These are phyloP conservation scores for Straminergon stramineum DNA, from an alignment of 225 moss, liverwort and hornwort genomes.

Conservation along the genomic window DNA sequence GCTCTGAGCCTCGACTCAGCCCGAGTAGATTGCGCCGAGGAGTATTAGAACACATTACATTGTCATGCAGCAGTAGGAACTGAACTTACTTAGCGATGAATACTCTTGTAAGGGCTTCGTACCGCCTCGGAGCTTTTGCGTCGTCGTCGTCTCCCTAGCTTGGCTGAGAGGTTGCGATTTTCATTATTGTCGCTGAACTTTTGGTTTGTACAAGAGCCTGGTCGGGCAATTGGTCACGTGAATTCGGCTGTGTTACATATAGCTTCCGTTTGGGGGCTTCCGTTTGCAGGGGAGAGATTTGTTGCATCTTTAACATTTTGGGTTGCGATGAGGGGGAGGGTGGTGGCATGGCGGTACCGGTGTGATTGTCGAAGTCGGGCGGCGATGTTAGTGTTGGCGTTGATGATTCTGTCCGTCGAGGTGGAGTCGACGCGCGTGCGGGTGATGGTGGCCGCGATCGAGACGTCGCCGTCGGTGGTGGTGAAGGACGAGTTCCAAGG, in stretches of 20 bases:
- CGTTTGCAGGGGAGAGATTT: background rate
- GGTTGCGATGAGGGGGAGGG: background rate
- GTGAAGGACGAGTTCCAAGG: background rate
- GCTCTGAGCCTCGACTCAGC: background rate
- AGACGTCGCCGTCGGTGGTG: background rate
- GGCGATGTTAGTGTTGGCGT: background rate
- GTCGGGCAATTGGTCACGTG: background rate
- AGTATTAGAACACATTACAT: background rate
- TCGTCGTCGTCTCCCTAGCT: background rate
- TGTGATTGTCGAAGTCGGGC: background rate
- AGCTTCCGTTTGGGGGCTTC: background rate
- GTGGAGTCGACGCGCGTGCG: slow-evolving; percentile 22
- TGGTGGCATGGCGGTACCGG: background rate
- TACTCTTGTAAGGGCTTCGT: background rate
- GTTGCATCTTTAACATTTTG: background rate
- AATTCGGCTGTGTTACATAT: background rate
- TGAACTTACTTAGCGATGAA: background rate
- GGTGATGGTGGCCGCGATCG: background rate
- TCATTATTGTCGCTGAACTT: background rate
- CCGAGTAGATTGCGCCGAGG: background rate
- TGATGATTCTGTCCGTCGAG: background rate
- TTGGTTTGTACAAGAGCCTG: background rate
- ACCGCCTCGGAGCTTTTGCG: background rate
- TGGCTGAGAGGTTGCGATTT: background rate
- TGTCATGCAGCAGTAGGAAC: background rate